A percentile compares a stretch with the other conserved stretches of the same genome.
Conservation (phyloP, 495 filamentous ascomycete genomes). For the Sporormia fimetaria region DNA sequence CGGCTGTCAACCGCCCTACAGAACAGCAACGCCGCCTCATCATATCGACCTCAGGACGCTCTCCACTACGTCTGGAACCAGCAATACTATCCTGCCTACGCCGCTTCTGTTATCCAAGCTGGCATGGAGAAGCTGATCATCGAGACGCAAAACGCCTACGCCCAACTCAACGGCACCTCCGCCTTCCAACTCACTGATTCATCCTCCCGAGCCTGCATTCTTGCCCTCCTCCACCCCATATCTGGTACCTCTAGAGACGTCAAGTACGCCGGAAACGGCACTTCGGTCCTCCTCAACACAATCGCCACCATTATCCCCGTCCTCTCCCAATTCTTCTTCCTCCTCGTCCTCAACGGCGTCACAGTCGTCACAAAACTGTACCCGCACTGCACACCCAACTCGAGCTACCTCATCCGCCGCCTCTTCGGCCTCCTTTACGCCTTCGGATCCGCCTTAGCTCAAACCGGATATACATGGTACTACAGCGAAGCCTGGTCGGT, state of each 20-base stretch:
- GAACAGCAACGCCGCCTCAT: conserved; percentile 2
- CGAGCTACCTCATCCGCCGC: conserved; percentile 8
- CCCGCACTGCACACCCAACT: conserved; percentile 9
- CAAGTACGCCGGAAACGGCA: conserved; percentile 1
- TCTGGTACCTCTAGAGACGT: conserved; percentile 4
- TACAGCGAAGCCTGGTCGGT: conserved; percentile 12
- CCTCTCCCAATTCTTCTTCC: conserved; percentile 20
- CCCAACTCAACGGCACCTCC: conserved; percentile 13
- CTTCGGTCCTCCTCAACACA: conserved; percentile 9
- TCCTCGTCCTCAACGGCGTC: conserved; percentile 16
- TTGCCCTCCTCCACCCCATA: conserved; percentile 14
- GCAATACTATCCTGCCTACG: conserved; percentile 13
- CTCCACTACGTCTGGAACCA: conserved; percentile 18
- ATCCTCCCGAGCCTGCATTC: conserved; percentile 5
- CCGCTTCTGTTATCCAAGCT: conserved; percentile 5
- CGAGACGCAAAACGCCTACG: conserved; percentile 5
- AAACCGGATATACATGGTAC: conserved; percentile 16
- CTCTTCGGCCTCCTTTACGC: conserved; percentile 8
- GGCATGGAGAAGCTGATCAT: conserved; percentile 8
- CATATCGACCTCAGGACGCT: conserved; percentile 7
- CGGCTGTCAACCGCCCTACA: conserved; percentile 10
- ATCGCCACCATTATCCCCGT: conserved; percentile 15
- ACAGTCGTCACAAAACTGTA: conserved; percentile 9
- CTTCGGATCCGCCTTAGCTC: conserved; percentile 9
- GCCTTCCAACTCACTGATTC: background rate